These are phyloP conservation scores for Aureobasidium musti DNA, from an alignment of 2,329 filamentous ascomycete genomes.

Conservation along the genomic window DNA sequence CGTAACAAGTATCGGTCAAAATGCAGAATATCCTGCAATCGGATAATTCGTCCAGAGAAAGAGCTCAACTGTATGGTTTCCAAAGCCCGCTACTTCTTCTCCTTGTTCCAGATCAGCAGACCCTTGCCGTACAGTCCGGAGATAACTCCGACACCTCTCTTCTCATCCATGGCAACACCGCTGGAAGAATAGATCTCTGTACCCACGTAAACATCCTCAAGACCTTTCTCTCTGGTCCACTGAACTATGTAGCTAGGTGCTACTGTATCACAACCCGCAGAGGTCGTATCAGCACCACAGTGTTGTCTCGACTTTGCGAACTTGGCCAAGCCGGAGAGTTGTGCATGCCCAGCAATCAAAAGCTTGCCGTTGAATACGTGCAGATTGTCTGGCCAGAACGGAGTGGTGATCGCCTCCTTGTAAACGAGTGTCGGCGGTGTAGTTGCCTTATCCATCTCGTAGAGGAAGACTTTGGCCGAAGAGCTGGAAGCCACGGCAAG, in stretches of 20 bases:
- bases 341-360: conserved; percentile 48
- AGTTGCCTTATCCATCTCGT: conserved; percentile 33
- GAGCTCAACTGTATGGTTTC: too few relatives aligned
- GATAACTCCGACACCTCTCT: conserved; percentile 42
- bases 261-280: conserved; percentile 31
- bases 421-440: conserved; percentile 28
- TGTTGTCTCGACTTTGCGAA: conserved; percentile 34
- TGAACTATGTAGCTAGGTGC: conserved; percentile 45
- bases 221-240: conserved; percentile 43
- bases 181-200: conserved; percentile 43
- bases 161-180: conserved; percentile 45
- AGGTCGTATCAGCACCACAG: conserved; percentile 31
- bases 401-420: conserved; percentile 34
- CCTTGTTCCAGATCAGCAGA: conserved; percentile 42
- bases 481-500: conserved; percentile 45
- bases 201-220: conserved; percentile 44
- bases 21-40: background rate
- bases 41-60: background rate
- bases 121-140: conserved; percentile 48
- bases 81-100: background rate
- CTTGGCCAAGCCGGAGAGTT: conserved; percentile 39
- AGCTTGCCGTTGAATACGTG: conserved; percentile 45
- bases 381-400: conserved; percentile 46
- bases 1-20: background rate
- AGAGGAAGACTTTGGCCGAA: conserved; percentile 43